Conservation (phyloP, 2,329 filamentous ascomycete species). For the Didymella pinodella region DNA sequence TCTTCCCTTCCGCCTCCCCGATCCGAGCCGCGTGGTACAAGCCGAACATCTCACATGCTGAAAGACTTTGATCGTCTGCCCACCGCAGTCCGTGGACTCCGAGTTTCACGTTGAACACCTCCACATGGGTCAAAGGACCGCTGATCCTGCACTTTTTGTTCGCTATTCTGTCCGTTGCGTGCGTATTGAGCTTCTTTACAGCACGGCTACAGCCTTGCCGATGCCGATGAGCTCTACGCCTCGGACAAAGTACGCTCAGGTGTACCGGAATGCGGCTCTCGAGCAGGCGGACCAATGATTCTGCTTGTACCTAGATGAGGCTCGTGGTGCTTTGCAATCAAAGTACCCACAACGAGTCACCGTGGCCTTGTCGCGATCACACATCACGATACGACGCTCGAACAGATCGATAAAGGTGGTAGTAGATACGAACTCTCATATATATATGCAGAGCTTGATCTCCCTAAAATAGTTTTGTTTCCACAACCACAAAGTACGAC, state of each 20-base stretch:
- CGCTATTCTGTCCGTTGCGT: neutral
- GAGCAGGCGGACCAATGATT: neutral
- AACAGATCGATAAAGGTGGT: neutral
- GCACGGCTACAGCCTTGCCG: neutral
- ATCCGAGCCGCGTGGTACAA: neutral
- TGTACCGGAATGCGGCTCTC: neutral
- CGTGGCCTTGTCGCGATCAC: neutral
- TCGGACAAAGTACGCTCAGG: neutral
- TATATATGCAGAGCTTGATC: neutral
- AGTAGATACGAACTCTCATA: neutral
- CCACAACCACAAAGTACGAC: neutral
- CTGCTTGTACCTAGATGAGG: neutral
- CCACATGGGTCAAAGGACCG: neutral
- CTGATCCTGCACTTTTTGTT: neutral
- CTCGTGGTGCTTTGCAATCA: neutral
- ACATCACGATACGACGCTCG: neutral
- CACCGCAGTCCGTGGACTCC: neutral
- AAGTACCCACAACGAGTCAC: neutral
- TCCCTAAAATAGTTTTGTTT: neutral
- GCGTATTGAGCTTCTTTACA: neutral
- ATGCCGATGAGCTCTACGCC: neutral
- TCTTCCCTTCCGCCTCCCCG: neutral
- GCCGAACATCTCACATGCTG: neutral
- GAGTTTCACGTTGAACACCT: neutral
- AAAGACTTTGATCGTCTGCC: neutral